Evolutionary conservation across 2,329 filamentous ascomycete species (phyloP), one percentile per base, ranked within the genome.

Genomic region (Exophiala sp.): DNA sequence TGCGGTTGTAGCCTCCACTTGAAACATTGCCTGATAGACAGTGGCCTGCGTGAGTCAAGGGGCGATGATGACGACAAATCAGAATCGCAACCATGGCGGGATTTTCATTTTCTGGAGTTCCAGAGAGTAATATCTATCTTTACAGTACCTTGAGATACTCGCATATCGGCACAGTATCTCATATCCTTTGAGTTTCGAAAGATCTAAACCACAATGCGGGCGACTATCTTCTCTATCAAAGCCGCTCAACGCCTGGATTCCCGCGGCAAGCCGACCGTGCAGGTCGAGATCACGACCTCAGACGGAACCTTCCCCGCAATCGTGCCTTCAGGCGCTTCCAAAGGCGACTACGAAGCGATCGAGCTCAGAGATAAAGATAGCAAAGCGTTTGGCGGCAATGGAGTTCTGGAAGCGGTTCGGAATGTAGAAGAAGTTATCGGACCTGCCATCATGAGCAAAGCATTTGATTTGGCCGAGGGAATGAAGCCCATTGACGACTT

Each of bases 341-440:
- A 60, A n/a, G 69, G 68, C 3, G 52, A 56, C 12, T 63, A 69
- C 48, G 69, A 71, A 61, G 69, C 69, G 1, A 55, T 67, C 46
- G 69, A 72, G 59, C 62, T 70, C 3, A 62, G 69, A 12, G 79
- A 82, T 68, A 73, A 73, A 44, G 75, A 18, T 18, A 18, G 80
- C 69, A 75, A 77, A 68, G 67, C 71, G 64, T 75, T 77, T 72
- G 74, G 69, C 55, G 79, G 79, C 61, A 80, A 81, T 69, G 77
- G 77, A 66, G 79, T 82, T 59, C 72, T 71, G 65, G 77, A 79
- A 68, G 79, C 80, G 49, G 78, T 82, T 21, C 65, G 69, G 66
- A 82, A 82, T 66, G 78, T 82, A 59, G 76, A 79, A 67, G 71
- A 78, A 50, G 70, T 74, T 63, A 79, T 82, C 62, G 79, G 74